Conservation (phyloP, 306 rosid genomes). For the Canavalia gladiata region DNA sequence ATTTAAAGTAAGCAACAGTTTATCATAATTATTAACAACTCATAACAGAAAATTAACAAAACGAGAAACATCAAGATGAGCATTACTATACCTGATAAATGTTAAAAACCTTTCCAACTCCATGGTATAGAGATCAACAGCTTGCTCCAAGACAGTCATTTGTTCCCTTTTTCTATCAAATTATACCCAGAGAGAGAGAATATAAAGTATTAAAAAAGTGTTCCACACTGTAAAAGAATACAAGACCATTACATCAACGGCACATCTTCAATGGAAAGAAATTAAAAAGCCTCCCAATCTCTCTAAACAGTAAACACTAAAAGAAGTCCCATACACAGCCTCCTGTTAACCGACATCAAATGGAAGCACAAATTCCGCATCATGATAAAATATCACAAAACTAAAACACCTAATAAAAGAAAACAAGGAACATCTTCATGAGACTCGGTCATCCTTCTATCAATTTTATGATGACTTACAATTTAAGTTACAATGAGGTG, state of each 20-base stretch:
- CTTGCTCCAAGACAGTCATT: slow-evolving; percentile 71
- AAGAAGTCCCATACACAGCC: slow-evolving; percentile 11
- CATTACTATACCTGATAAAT: slow-evolving; percentile 73
- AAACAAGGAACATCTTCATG: neutral
- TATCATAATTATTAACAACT: slow-evolving; percentile 30
- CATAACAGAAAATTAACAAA: neutral
- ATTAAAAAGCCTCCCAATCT: slow-evolving; percentile 33
- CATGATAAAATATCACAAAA: neutral
- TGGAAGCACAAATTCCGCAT: slow-evolving; percentile 28
- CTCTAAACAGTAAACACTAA: slow-evolving; percentile 6
- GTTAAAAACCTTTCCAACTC: slow-evolving; percentile 84
- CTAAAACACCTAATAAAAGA: neutral
- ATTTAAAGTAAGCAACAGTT: slow-evolving; percentile 22
- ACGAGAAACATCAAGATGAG: slow-evolving; percentile 39
- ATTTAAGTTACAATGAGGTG: neutral
- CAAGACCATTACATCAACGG: slow-evolving; percentile 26
- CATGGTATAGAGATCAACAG: slow-evolving; percentile 74
- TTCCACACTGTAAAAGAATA: slow-evolving; percentile 28
- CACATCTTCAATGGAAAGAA: slow-evolving; percentile 18
- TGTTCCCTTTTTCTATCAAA: slow-evolving; percentile 67
- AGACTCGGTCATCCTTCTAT: neutral
- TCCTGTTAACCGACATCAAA: slow-evolving; percentile 34
- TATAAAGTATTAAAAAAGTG: slow-evolving; percentile 29
- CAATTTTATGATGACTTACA: neutral
- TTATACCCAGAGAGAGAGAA: slow-evolving; percentile 41